Percentiles rank a stretch among this genome's conserved stretches.
phyloP scores from a whole-genome alignment of 1,284 basidiomycete species.

The Phlebopus sp. region DNA sequence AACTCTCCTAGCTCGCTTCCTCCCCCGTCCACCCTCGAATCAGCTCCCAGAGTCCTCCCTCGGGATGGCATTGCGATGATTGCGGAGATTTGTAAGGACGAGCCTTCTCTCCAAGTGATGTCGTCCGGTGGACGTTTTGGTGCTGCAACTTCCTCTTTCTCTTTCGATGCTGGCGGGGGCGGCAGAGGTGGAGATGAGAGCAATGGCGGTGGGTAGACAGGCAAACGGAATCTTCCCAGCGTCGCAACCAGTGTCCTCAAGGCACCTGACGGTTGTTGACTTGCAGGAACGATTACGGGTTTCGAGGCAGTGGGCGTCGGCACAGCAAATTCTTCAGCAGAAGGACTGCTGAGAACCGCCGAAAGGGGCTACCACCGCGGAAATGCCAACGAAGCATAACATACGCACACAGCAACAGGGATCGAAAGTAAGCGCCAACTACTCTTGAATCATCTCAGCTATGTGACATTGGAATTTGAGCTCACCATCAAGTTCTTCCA shows the following conservation, averaged over 20 bases:
- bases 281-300: neutral
- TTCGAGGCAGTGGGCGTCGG: neutral
- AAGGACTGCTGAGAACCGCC: constrained; percentile 10
- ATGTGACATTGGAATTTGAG: neutral
- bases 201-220: neutral
- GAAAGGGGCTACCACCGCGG: constrained; percentile 20
- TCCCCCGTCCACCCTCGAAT: neutral
- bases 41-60: constrained; percentile 5
- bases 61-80: constrained; percentile 44
- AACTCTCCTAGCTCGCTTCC: constrained; percentile 22
- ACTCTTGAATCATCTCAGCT: neutral
- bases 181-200: neutral
- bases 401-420: neutral
- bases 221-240: constrained; percentile 7
- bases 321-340: neutral
- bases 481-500: constrained; percentile 35
- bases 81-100: constrained; percentile 37
- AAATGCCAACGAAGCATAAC: too few species aligned
- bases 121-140: constrained; percentile 4
- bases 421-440: neutral
- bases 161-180: neutral
- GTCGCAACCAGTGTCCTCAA: neutral
- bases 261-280: neutral
- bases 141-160: neutral
- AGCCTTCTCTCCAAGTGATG: constrained; percentile 10